Base-by-base conservation (phyloP, 164 flowering plant genomes). In the Houttuynia cordata region DNA sequence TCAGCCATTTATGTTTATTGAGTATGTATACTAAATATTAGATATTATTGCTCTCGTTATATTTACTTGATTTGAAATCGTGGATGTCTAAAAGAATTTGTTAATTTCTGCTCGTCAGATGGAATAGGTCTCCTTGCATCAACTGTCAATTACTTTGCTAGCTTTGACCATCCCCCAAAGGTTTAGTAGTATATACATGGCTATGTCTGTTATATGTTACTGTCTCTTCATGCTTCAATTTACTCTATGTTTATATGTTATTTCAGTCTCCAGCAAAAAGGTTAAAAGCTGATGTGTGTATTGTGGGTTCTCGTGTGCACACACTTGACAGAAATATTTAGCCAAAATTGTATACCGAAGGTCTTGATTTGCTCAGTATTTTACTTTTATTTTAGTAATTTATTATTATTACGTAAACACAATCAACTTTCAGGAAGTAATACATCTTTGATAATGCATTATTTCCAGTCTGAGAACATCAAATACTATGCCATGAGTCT, bases 91-190 rank as follows among this genome's bases (percentile, higher is more conserved):
- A 51, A n/a, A 51, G 22, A 24, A 50, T 13, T 4, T 23, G 55
- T 22, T 40, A 14, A 19, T 59, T 23, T 55, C 59, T 1, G 18
- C 37, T 63, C 57, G 58, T 41, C 82, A 92, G 98, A 92, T 84
- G 98, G 98, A 59, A 79, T 84, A 65, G 98, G 98, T 67, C 91
- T 92, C 61, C 98, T 92, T 72, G 90, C 88, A 71, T 96, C 97
- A 70, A 81, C 87, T 59, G 81, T 92, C 53, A 76, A 74, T 73
- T 74, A 89, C 67, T 92, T 87, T 75, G 84, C 69, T 41, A 72
- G 69, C 56, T 76, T 58, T 64, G 75, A 84, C 60, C 81, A 83
- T 34, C 85, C 94, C 54, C 97, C 98, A 64, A 92, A 84, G 97
- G 98, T 92, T 64, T 62, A 80, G 13, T 55, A 1, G 7, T 20